Evolutionary conservation across 2,329 filamentous ascomycete species (phyloP).

Genomic region (Annulohypoxylon truncatum): DNA sequence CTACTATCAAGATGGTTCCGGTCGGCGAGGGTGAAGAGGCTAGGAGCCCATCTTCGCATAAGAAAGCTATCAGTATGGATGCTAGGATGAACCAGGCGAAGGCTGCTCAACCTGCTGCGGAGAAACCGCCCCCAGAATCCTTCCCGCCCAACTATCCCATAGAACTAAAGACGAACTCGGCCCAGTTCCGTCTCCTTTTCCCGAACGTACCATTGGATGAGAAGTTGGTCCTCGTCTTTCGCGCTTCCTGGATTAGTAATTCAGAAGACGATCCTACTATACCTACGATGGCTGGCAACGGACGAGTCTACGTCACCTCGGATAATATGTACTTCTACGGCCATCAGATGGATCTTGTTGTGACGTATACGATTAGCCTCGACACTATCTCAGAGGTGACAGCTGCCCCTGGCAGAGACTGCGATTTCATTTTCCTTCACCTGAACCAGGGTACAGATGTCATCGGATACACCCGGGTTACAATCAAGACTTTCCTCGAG

Average conservation of each 20-base stretch:
- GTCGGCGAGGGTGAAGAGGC: slow-evolving; percentile 44
- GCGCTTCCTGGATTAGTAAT: slow-evolving; percentile 81
- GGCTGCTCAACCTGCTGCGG: slow-evolving; percentile 44
- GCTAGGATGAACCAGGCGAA: slow-evolving; percentile 48
- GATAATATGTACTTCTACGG: slow-evolving; percentile 96
- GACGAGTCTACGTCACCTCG: slow-evolving; percentile 88
- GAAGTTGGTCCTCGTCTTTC: slow-evolving; percentile 89
- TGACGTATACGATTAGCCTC: slow-evolving; percentile 82
- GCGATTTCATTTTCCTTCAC: slow-evolving; percentile 92
- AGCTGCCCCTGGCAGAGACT: slow-evolving; percentile 87
- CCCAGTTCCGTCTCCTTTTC: slow-evolving; percentile 93
- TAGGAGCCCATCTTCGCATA: slow-evolving; percentile 51
- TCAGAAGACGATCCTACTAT: slow-evolving; percentile 57
- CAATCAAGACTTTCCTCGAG: slow-evolving; percentile 93
- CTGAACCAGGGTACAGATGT: slow-evolving; percentile 71
- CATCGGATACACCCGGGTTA: slow-evolving; percentile 77
- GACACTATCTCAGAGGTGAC: slow-evolving; percentile 88
- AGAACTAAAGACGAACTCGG: slow-evolving; percentile 86
- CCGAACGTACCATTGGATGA: slow-evolving; percentile 81
- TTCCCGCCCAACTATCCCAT: slow-evolving; percentile 83
- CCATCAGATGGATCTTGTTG: slow-evolving; percentile 89
- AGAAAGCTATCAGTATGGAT: slow-evolving; percentile 60
- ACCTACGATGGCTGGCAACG: slow-evolving; percentile 69
- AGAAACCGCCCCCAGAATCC: slow-evolving; percentile 59
- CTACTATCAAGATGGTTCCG: slow-evolving; percentile 50